Evolutionary conservation across 2,329 filamentous ascomycete genomes (phyloP), one percentile per base, ranked within the genome.

Genomic region (Chrysosporium queenslandicum): DNA sequence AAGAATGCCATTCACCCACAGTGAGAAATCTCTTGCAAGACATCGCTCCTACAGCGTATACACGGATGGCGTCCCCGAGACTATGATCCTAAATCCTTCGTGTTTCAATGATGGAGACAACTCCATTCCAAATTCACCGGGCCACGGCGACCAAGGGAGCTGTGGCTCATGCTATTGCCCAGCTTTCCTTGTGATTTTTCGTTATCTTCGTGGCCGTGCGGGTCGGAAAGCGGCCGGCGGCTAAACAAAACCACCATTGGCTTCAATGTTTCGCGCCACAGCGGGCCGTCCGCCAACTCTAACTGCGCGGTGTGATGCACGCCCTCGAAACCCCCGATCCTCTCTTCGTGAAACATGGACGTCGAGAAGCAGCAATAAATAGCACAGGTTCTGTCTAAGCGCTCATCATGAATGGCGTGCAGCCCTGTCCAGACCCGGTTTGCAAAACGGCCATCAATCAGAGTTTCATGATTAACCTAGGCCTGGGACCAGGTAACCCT

Each of bases 221-320:
- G 50, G 50, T 41, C 50, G 50, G 32, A 40, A 42, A 42, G 41
- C 43, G 45, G 48, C 46, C 40, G 49, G 43, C 48, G 52, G 47
- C 48, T 55, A 55, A 32, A 25, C 23, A 27, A 23, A 41, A 41
- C 41, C 30, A 48, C 39, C 16, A 55, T 52, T 52, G 46, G 27
- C 20, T 27, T 45, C 39, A 21, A 8, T 18, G 39, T 32, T 25
- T 43, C 34, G 42, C 53, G 53, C 53, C 53, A 52, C 53, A 36
- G 47, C 53, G 53, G 53, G 48, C 53, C 53, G 53, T 52, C 46
- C 53, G 48, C 20, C 43, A 55, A 55, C 53, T 48, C 36, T 52
- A 55, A 55, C 23, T 37, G 7, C 8, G 46, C 11, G 32, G 32
- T 25, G 45, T 20, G 23, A 32, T 46, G 40, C 32, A 48, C 16